Base-by-base conservation (phyloP, 2,329 filamentous ascomycete species). In the Xylaria sp. region DNA sequence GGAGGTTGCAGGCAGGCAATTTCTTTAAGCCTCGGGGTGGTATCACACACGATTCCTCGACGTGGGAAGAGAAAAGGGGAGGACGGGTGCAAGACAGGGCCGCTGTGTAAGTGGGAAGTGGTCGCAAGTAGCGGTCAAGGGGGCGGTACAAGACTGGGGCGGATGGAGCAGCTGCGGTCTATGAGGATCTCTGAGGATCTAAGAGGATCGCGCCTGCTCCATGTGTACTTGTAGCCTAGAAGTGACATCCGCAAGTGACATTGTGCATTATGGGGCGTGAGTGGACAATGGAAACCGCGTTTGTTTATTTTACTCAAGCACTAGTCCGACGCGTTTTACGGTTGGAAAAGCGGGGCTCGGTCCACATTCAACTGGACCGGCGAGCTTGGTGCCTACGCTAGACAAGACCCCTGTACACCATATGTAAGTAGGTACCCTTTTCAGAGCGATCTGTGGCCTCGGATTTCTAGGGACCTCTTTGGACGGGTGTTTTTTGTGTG, bases 71-170 rank as follows among this genome's bases (percentile, higher is more conserved):
- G 56, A 70, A 70, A 66, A 53, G 69, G 62, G 63, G 55, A 64
- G 51, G 62, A 42, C 34, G 53, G 8, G 32, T 14, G 53, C 53
- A 55, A 21, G 30, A 50, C 17, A 59, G 60, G 48, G 24, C 55
- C 45, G 60, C 54, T 65, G 61, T 55, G 56, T 34, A 45, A 56
- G 54, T 50, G 48, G 39, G 54, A 24, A n/a, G 53, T 32, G n/a
- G 70, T 57, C 34, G 21, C 39, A 71, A 71, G 68, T 71, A 71
- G 70, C 70, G 70, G 68, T 71, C 70, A 71, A 66, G 36, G 60
- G 65, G 30, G 55, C 59, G 53, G 70, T 71, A 71, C 70, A 70
- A 68, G 62, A 39, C 42, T 21, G 59, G 57, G 64, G 58, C 42
- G 14, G 19, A 57, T 48, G 45, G 57, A 32, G 63, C 47, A 57